Evolutionary conservation across 202 grass and related monocot species (phyloP), one percentile per base, ranked within the genome.

Genomic region (Setaria italica): DNA sequence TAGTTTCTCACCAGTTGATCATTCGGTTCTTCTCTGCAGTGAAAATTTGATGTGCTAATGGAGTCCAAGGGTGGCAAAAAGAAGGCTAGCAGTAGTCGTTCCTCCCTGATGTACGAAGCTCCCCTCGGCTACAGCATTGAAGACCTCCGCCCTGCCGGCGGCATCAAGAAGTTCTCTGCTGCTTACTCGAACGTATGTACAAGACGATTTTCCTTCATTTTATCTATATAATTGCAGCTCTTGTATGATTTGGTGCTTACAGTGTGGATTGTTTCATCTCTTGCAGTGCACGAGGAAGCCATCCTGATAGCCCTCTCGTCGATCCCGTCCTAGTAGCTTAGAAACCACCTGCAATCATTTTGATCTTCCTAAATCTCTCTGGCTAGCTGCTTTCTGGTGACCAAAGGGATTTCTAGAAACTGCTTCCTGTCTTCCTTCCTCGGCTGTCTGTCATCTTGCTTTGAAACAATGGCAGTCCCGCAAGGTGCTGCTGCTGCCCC

Each of bases 101-200:
- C 90, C 41, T 92, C 89, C 70, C 85, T 95, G 84, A 88, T 90
- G 70, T 95, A 95, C 81, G 95, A 98, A 95, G 93, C 93, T 84
- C 95, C 95, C 90, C 95, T 98, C 37, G 93, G 93, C 11, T 98
- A 98, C 93, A 92, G 91, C 93, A 95, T 98, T 20, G 95, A 98
- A 71, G 95, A 98, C 80, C 60, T 98, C 87, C 95, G 93, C 89
- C 95, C 95, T 25, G 90, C 90, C 0, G 95, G 95, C 1, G 95
- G 95, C 82, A 94, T 98, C 88, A 93, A 98, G 95, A 98, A 97
- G 77, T 97, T 97, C 80, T 93, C 91, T 46, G 95, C 95, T 95
- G 92, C 92, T 62, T 98, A 98, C 95, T 98, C 95, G 5, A 94
- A 98, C 93, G 95, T 95, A 94, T 85, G 93, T 80, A 49, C 16